These are phyloP conservation scores for Notholithocarpus densiflorus DNA, from an alignment of 306 rosid genomes.

Conservation along the genomic window DNA sequence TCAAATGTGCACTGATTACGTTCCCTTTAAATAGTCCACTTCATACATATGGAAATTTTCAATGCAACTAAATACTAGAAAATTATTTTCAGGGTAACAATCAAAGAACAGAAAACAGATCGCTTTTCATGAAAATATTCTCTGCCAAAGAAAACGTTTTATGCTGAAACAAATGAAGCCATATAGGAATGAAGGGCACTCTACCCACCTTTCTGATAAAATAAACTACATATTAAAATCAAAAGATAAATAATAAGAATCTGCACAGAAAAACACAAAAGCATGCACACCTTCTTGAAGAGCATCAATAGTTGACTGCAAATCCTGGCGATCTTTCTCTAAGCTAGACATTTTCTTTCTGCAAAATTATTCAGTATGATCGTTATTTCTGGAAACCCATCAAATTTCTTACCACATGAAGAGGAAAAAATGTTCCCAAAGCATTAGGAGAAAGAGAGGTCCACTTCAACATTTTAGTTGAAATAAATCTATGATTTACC, in stretches of 20 bases:
- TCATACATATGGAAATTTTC: too few relatives aligned
- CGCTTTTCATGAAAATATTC: too few relatives aligned
- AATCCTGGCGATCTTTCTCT: constrained; percentile 79
- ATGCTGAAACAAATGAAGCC: too few relatives aligned
- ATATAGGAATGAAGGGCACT: background rate
- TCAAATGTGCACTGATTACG: too few relatives aligned
- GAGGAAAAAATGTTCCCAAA: background rate
- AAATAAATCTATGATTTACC: background rate
- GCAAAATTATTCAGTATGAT: constrained; percentile 33
- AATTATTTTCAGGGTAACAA: too few relatives aligned
- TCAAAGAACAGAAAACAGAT: too few relatives aligned
- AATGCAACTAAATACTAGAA: too few relatives aligned
- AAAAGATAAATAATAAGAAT: background rate
- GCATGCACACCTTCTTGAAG: constrained; percentile 83
- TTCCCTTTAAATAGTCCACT: too few relatives aligned
- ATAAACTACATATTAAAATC: background rate
- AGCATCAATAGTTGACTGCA: constrained; percentile 80
- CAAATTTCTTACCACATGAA: background rate
- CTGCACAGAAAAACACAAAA: background rate
- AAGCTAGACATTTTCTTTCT: constrained; percentile 83
- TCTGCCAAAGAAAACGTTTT: too few relatives aligned
- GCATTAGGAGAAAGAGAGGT: background rate
- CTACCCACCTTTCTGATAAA: background rate
- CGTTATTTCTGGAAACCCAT: constrained; percentile 18
- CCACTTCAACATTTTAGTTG: background rate